Conservation (phyloP, 441 rosid genomes). For the Flueggea neowawraea region DNA sequence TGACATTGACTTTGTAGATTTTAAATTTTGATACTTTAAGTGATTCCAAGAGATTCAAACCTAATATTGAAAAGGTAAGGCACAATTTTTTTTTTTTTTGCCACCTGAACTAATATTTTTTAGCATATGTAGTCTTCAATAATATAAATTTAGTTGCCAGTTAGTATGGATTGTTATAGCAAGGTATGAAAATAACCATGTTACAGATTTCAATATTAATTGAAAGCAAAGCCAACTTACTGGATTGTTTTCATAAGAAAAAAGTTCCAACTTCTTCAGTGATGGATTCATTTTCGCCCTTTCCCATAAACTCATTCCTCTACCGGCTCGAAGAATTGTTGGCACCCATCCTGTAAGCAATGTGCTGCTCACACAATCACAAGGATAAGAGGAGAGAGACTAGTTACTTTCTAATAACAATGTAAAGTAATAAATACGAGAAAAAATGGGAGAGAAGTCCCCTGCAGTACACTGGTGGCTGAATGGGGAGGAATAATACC, state of each 20-base stretch:
- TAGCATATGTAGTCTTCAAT: no score
- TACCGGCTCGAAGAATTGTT: slow-evolving; percentile 77
- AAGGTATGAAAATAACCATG: no score
- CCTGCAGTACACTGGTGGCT: not conserved
- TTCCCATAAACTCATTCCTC: slow-evolving; percentile 88
- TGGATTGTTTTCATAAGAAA: slow-evolving; percentile 73
- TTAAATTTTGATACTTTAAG: no score
- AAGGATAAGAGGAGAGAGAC: not conserved
- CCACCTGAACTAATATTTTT: no score
- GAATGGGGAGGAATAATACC: slow-evolving; percentile 29
- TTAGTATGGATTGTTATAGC: no score
- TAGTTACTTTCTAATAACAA: not conserved
- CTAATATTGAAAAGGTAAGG: no score
- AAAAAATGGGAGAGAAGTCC: not conserved
- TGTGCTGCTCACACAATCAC: slow-evolving; percentile 42
- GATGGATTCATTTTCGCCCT: slow-evolving; percentile 49
- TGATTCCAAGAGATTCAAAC: no score
- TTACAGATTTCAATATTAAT: not conserved
- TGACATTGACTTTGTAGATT: no score
- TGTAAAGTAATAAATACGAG: not conserved
- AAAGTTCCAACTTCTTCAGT: slow-evolving; percentile 65
- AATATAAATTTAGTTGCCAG: no score
- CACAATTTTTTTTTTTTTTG: no score
- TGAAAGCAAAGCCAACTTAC: slow-evolving; percentile 28
- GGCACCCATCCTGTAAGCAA: slow-evolving; percentile 91